Base-by-base conservation (phyloP, 257 asterid species). In the Striga asiatica region DNA sequence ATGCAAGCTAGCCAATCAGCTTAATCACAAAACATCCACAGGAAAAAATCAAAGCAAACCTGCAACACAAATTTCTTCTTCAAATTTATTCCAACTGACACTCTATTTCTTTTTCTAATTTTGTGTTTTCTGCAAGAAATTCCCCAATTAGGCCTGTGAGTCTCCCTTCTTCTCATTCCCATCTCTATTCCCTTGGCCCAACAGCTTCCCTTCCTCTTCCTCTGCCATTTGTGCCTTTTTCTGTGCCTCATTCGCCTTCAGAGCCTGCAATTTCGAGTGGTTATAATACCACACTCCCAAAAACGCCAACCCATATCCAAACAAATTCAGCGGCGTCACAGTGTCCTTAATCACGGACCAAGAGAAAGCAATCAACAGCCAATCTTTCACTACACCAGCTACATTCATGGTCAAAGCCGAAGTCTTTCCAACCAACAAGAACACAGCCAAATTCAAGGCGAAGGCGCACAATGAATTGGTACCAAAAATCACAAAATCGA, bases 141-240 rank as follows among this genome's bases (percentile, higher is more conserved):
- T 0, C 18, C 2, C 21, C 17, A 41, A 16, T 41, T 41, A 41
- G 22, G 48, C 21, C 17, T 41, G 12, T 41, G 48, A 2, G 17
- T 41, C 48, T 41, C 21, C 21, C 5, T 22, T 13, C 8, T 41
- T 41, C 48, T 16, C 48, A 13, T 41, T 6, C 19, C 46, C 46
- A 38, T 4, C 35, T 29, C 35, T 10, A 29, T 5, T 19, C 20
- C 48, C 12, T 1, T 41, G 21, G 12, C 48, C 48, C 48, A 41
- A 41, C 1, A 41, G 48, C 23, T 41, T 41, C 48, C 48, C 48
- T 41, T 16, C 69, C 57, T 64, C 69, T 22, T 54, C 69, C 5
- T 64, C 62, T 2, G 34, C 63, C 2, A 61, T 18, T 10, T 34
- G 56, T 3, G 23, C 43, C 51, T 46, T 46, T 55, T 54, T 64